These are phyloP conservation scores for Ampelomyces quisqualis DNA, from an alignment of 2,329 filamentous ascomycete species.

Conservation along the genomic window DNA sequence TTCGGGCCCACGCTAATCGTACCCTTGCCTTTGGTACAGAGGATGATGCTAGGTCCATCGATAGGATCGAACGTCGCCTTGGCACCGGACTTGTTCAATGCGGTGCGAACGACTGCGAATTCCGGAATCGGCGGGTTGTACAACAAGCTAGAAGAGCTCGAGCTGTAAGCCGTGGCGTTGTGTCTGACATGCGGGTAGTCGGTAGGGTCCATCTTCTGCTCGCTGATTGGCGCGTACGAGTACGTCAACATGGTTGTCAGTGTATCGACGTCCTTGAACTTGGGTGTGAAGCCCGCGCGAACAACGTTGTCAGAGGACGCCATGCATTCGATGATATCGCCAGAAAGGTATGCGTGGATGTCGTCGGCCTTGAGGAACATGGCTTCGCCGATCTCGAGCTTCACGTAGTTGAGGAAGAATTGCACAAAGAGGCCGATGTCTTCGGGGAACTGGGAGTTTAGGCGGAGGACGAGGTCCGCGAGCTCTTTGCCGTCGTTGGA, in stretches of 20 bases:
- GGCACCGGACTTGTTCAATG: slow-evolving; percentile 67
- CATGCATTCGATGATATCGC: slow-evolving; percentile 99
- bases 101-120: slow-evolving; percentile 83
- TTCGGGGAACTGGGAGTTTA: slow-evolving; percentile 77
- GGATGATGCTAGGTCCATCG: slow-evolving; percentile 85
- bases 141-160: slow-evolving; percentile 68
- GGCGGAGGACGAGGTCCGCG: slow-evolving; percentile 71
- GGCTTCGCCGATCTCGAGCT: slow-evolving; percentile 82
- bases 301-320: slow-evolving; percentile 98
- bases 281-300: slow-evolving; percentile 93
- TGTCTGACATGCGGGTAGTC: slow-evolving; percentile 85
- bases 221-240: slow-evolving; percentile 87
- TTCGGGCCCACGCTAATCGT: slow-evolving; percentile 84
- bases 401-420: slow-evolving; percentile 97
- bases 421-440: slow-evolving; percentile 94
- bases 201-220: slow-evolving; percentile 86
- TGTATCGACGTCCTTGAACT: slow-evolving; percentile 94
- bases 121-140: slow-evolving; percentile 98
- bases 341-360: slow-evolving; percentile 91
- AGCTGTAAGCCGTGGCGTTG: slow-evolving; percentile 79
- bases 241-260: slow-evolving; percentile 92
- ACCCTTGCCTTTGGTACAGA: slow-evolving; percentile 82
- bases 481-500: slow-evolving; percentile 69
- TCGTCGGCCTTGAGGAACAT: slow-evolving; percentile 96
- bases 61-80: slow-evolving; percentile 89